Conservation (phyloP, 192 early-diverging fungal genomes). For the Chytriomyces confervae region DNA sequence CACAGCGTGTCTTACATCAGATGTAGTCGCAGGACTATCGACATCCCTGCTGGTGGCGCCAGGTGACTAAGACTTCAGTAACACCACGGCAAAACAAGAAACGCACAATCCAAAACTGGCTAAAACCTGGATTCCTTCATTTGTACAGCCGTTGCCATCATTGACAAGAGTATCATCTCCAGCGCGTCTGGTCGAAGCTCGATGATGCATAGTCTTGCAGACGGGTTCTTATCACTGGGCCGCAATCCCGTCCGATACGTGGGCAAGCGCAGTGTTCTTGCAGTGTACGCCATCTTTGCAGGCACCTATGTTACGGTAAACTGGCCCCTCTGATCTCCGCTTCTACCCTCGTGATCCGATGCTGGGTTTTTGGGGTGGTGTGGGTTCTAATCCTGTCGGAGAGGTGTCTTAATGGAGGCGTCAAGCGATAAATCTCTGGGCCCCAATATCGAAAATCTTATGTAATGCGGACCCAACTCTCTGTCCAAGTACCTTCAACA, state of each 20-base stretch:
- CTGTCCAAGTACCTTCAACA: too few relatives aligned
- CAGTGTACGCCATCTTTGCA: conserved; percentile 45
- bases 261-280: conserved; percentile 41
- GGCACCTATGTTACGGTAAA: conserved; percentile 44
- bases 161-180: conserved; percentile 53
- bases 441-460: too few relatives aligned
- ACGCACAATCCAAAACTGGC: background rate
- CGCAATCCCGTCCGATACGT: conserved; percentile 35
- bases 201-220: conserved; percentile 25
- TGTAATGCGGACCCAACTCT: too few relatives aligned
- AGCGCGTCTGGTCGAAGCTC: conserved; percentile 47
- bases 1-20: background rate
- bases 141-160: conserved; percentile 48
- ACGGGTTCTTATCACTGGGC: conserved; percentile 30
- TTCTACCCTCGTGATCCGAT: too few relatives aligned
- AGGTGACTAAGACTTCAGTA: background rate
- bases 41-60: conserved; percentile 19
- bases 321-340: background rate
- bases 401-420: too few relatives aligned
- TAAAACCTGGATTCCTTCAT: background rate
- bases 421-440: too few relatives aligned
- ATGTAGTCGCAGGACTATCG: conserved; percentile 18
- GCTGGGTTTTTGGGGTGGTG: too few relatives aligned
- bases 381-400: too few relatives aligned
- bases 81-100: background rate